Base-by-base conservation (phyloP, 371 early-diverging fungal genomes). In the Basidiobolus heterosporus region DNA sequence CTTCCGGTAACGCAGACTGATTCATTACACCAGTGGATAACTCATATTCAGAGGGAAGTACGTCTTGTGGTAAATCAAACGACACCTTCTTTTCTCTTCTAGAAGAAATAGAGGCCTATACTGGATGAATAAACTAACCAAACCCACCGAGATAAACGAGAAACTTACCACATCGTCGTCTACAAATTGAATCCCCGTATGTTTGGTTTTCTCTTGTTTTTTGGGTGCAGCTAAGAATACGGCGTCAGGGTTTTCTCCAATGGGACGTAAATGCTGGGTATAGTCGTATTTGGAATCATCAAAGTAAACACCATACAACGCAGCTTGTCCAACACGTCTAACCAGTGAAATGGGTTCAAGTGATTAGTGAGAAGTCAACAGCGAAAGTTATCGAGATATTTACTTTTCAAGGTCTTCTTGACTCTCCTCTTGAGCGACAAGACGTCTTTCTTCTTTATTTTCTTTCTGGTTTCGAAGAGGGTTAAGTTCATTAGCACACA, bases 231-330 rank as follows among this genome's bases (percentile, higher is more conserved):
- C 76, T 51, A 95, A 54, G 48, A 83, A 80, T 35, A 91, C 80
- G 8, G 87, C 85, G 42, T 78, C 82, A 6, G 82, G 70, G 18
- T 65, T 56, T 23, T 57, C 63, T n/a, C 94, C 94, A 11, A 93
- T 88, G 14, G 73, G 65, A 43, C 75, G 78, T 61, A 96, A 68
- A 54, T 96, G 95, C 69, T 92, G 80, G 47, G 78, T 68, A 62
- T 96, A 96, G 61, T 96, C 89, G 59, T 94, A 96, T 18, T 84
- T 69, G 23, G 72, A 66, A 60, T 94, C 91, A 47, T 84, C 82
- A 60, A 79, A 87, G 52, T 74, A 83, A 48, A 93, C 71, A 53
- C 97, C 95, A 53, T 85, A 75, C 44, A 83, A 56, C 2, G 92
- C 84, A 5, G 89, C 85, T 52, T 73, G 60, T 1, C 80, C 80